Conservation (phyloP, 192 early-diverging fungal species). For the Thamnidium elegans region DNA sequence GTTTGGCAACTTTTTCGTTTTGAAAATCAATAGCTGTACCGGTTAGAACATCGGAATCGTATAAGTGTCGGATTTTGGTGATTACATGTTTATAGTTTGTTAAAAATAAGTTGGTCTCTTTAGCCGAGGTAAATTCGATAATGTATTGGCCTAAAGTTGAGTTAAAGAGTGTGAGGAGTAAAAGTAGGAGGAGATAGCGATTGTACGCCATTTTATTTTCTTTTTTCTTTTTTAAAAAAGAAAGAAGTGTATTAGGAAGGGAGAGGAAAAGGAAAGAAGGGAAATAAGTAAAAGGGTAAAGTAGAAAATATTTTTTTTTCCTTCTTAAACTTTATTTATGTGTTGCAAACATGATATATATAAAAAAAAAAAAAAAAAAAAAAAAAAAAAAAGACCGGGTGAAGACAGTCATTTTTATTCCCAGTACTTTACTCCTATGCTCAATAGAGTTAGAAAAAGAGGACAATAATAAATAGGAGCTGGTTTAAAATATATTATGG, state of each 20-base stretch:
- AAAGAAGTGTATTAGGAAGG: neutral
- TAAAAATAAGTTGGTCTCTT: neutral
- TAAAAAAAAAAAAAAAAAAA: neutral
- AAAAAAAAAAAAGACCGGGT: neutral
- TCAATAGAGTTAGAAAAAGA: neutral
- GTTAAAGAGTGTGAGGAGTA: too few relatives aligned
- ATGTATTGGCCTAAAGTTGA: neutral
- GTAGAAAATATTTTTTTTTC: too few relatives aligned
- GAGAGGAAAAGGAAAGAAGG: too few relatives aligned
- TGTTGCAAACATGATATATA: neutral
- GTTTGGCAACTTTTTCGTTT: conserved; percentile 5
- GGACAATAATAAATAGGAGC: neutral
- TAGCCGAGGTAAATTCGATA: conserved; percentile 5
- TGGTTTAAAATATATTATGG: neutral
- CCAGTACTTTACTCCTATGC: neutral
- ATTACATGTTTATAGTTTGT: neutral
- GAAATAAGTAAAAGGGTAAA: too few relatives aligned
- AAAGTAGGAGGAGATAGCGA: too few relatives aligned
- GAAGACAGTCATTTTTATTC: too few relatives aligned
- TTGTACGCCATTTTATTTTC: neutral
- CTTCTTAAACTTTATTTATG: too few relatives aligned
- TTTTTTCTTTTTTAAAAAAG: conserved; percentile 6
- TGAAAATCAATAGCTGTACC: conserved; percentile 20
- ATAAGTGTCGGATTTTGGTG: conserved; percentile 10
- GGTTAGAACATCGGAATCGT: conserved; percentile 19